A percentile compares a stretch with the other conserved stretches of the same genome.
Conservation (phyloP, 73 alveolate species). For the Uronychia setigera region DNA sequence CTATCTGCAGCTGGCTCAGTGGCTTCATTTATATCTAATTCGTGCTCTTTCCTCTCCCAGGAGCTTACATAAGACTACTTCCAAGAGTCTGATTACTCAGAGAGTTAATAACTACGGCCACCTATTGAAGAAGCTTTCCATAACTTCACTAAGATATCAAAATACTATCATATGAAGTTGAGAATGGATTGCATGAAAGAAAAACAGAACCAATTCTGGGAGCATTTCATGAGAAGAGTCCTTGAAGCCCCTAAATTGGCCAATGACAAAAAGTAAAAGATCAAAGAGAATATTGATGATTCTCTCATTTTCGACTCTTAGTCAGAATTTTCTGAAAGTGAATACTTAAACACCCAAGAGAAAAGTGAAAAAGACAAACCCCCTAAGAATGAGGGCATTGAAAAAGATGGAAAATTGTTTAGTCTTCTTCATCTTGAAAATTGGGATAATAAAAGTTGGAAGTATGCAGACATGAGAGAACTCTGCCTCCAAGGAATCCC, state of each 20-base stretch:
- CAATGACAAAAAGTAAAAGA: neutral
- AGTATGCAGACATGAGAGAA: neutral
- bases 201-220: neutral
- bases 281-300: neutral
- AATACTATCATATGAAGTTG: neutral
- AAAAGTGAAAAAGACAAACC: neutral
- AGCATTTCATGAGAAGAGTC: no score
- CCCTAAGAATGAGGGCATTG: no score
- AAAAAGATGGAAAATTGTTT: neutral
- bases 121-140: neutral
- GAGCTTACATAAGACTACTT: neutral
- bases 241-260: neutral
- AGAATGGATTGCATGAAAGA: neutral
- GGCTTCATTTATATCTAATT: neutral
- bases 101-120: neutral
- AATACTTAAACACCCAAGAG: neutral
- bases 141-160: neutral
- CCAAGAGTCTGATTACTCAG: neutral
- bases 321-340: neutral
- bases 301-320: neutral
- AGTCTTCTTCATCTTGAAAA: neutral
- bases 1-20: neutral
- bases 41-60: neutral
- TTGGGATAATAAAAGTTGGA: neutral
- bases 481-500: neutral